Base-by-base conservation (phyloP, 495 filamentous ascomycete species). In the Podospora pseudoanserina region DNA sequence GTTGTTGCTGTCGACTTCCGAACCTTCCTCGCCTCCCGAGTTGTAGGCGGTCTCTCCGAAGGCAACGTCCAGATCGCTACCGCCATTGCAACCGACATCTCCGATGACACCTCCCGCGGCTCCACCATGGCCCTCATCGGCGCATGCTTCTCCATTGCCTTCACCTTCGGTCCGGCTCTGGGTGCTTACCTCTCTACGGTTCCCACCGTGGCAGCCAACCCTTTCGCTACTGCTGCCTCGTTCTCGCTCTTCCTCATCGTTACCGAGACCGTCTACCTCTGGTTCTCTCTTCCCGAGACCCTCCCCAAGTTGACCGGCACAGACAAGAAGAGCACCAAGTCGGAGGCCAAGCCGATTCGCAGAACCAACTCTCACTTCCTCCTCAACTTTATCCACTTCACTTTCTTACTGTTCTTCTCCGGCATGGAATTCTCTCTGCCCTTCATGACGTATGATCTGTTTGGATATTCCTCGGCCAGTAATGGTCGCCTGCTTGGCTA, bases 31-130 rank as follows among this genome's bases (percentile, higher is more conserved):
- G 92, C 92, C 5, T 95, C 91, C 72, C 89, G 95, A 54, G 82
- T 99, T 18, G 91, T 99, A 2, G 95, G 95, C 18, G 95, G 95
- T 0, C 80, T 99, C 68, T 97, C 93, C 63, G 95, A 99, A 76
- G 96, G 94, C 28, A 99, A 99, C 73, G 92, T 99, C 0, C 95
- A 99, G 80, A 82, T 99, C 2, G 96, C 96, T 20, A 93, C 92
- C 65, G 96, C 96, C 55, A 99, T 99, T 73, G 95, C 96, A 13
- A 96, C 95, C 7, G 95, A 99, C 79, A 91, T 99, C 67, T 95
- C 91, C 66, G 92, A 95, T 72, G 88, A 91, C 64, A 84, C 86
- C 59, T 89, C 87, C 66, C 86, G 95, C 27, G 92, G 93, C 1
- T 88, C 91, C 18, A 97, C 96, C 32, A 97, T 99, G 90, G 95